Base-by-base conservation (phyloP, 179 eudicot species). In the Corrigiola litoralis region DNA sequence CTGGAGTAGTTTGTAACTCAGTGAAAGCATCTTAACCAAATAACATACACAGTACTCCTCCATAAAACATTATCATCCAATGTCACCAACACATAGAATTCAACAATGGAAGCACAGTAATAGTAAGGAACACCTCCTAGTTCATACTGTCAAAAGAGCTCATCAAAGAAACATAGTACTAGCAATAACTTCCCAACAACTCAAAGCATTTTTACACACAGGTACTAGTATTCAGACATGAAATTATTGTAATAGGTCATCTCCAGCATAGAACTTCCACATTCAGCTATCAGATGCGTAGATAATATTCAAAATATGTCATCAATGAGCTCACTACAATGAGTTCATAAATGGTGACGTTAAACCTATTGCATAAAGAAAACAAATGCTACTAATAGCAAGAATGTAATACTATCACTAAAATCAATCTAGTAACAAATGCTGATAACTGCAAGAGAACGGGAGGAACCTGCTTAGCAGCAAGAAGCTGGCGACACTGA, bases 401-500 rank as follows among this genome's bases (percentile, higher is more conserved):
- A 10, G 25, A 23, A 36, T 23, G n/a, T n/a, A n/a, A n/a, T 58
- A 58, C n/a, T n/a, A 47, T 3, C 32, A 34, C 52, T n/a, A 60
- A 27, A 59, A 33, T 3, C 20, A n/a, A 16, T 36, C 3, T 9
- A 11, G 3, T 10, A 44, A 47, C 0, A 8, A 56, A 37, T 8
- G 10, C 6, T 32, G 12, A 5, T 16, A 13, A 25, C 23, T 18
- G 32, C 24, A 13, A n/a, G 44, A 58, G 33, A 60, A 12, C 14
- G 55, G 52, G 9, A 9, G 8, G 20, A 44, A 91, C 95, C 97
- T 91, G 97, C 78, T 91, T 91, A 32, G 91, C 97, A 4, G 89
- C 74, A 32, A 91, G 97, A 65, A 91, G 86, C 36, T 86, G 81
- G 44, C 97, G 87, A 70, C 97, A 91, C 73, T 86, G 88, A 51